Base-by-base conservation (phyloP, 805 yeast genomes). In the Middelhovenomyces tepae region DNA sequence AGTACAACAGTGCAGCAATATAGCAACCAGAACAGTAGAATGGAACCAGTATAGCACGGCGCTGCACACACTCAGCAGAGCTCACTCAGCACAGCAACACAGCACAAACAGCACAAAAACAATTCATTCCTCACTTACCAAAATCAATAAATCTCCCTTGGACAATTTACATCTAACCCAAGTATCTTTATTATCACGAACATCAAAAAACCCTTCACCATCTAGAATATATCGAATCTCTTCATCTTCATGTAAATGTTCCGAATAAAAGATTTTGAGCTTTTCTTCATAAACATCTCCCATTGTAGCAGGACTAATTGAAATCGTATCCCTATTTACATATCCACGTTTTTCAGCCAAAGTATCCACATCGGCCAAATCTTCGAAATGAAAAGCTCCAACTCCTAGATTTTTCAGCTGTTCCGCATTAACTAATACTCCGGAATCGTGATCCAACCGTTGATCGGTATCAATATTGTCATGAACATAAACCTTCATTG, bases 191-290 rank as follows among this genome's bases (percentile, higher is more conserved):
- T 61, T 50, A 48, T 73, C 78, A 44, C 95, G 69, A 5, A 89
- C 84, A 51, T 89, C 97, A 51, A 89, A 89, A 58, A 70, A 89
- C 0, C 98, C 97, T 36, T 75, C 80, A 7, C 98, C 98, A 17
- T 80, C 94, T 13, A 80, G 51, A 34, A 86, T 74, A 59, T 86
- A 89, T 44, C 98, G 66, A 53, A 89, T 89, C 62, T 89, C 98
- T 59, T 89, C 98, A 54, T 89, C 98, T 54, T 89, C 97, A 54
- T 89, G 98, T 34, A 85, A 65, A 57, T 89, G 98, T 51, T 89
- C 95, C 29, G 69, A 63, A 60, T 75, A 83, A 57, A 87, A 86
- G 27, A 60, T 68, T 42, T 70, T 64, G 56, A 89, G 65, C 55
- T 85, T 84, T 32, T 62, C 64, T 43, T 73, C 65, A 48, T 81